phyloP scores from a whole-genome alignment of 1,284 basidiomycete species.

The Rhodofomes roseus region DNA sequence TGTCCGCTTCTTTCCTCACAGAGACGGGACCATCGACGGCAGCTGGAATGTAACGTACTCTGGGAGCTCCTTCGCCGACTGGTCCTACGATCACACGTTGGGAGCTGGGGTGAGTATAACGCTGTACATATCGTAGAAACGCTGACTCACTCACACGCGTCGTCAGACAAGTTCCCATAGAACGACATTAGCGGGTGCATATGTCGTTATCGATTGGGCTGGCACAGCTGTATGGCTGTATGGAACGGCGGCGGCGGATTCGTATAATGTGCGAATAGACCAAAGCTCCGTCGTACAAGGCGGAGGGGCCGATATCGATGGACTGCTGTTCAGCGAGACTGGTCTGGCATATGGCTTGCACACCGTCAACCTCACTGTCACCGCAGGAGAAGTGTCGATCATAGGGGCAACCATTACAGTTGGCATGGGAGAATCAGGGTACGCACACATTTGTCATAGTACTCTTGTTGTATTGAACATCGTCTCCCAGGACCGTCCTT shows the following conservation, averaged over 20 bases:
- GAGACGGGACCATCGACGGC: neutral
- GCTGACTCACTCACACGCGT: no score
- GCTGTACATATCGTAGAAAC: neutral
- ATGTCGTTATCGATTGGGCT: conserved; percentile 1
- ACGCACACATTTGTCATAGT: neutral
- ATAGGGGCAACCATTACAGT: conserved; percentile 3
- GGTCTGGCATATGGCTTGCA: neutral
- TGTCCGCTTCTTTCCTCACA: neutral
- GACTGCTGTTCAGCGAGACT: neutral
- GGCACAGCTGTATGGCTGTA: conserved; percentile 2
- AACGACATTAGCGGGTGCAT: conserved; percentile 1
- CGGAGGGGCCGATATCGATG: neutral
- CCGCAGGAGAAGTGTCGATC: neutral
- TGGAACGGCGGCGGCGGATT: neutral
- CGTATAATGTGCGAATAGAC: neutral
- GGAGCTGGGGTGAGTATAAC: neutral
- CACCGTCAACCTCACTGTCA: neutral
- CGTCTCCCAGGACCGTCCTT: neutral
- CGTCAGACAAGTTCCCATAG: neutral
- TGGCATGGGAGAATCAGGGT: conserved; percentile 2
- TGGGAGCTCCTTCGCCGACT: neutral
- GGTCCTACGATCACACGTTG: neutral
- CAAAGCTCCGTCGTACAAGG: neutral
- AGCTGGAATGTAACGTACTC: conserved; percentile 2
- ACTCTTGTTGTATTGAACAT: neutral